Percentiles rank a stretch among this genome's conserved stretches.
These are phyloP conservation scores for Megacollybia marginata DNA, from an alignment of 768 basidiomycete genomes.

Conservation along the genomic window DNA sequence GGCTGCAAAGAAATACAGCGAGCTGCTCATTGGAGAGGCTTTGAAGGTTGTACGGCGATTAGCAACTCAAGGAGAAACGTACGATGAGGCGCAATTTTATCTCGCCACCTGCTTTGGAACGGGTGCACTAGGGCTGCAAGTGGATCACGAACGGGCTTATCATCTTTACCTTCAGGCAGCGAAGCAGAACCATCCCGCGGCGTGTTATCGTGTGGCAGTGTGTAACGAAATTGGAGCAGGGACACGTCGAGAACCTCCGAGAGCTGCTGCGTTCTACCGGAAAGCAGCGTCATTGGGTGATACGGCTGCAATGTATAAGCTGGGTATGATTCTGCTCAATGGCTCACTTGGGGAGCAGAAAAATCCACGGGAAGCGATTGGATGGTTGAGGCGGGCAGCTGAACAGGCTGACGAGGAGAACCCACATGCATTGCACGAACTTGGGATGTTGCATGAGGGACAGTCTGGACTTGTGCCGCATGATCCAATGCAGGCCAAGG, in stretches of 20 bases:
- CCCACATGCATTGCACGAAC: constrained; percentile 93
- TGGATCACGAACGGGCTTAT: constrained; percentile 97
- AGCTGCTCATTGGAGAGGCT: constrained; percentile 78
- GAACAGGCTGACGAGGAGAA: constrained; percentile 98
- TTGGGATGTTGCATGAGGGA: constrained; percentile 81
- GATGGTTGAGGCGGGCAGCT: constrained; percentile 91
- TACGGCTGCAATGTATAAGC: constrained; percentile 98
- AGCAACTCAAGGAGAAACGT: constrained; percentile 87
- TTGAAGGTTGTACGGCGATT: constrained; percentile 89
- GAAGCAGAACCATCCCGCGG: constrained; percentile 93
- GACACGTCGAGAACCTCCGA: constrained; percentile 77
- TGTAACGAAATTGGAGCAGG: constrained; percentile 99
- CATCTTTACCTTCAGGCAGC: constrained; percentile 95
- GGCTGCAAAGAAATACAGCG: constrained; percentile 84
- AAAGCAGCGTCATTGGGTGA: constrained; percentile 95
- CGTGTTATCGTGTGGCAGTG: constrained; percentile 94
- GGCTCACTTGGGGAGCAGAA: constrained; percentile 76
- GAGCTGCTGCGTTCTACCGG: constrained; percentile 93
- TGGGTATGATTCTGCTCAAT: constrained; percentile 94
- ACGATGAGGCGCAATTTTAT: constrained; percentile 97
- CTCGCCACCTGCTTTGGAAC: constrained; percentile 96
- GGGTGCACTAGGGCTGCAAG: constrained; percentile 89
- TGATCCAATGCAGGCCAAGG: constrained; percentile 78
- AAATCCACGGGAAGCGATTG: constrained; percentile 87
- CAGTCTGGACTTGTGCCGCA: constrained; percentile 61